Evolutionary conservation across 2,329 filamentous ascomycete genomes (phyloP), one percentile per base, ranked within the genome.

Genomic region (Thielaviopsis populi): DNA sequence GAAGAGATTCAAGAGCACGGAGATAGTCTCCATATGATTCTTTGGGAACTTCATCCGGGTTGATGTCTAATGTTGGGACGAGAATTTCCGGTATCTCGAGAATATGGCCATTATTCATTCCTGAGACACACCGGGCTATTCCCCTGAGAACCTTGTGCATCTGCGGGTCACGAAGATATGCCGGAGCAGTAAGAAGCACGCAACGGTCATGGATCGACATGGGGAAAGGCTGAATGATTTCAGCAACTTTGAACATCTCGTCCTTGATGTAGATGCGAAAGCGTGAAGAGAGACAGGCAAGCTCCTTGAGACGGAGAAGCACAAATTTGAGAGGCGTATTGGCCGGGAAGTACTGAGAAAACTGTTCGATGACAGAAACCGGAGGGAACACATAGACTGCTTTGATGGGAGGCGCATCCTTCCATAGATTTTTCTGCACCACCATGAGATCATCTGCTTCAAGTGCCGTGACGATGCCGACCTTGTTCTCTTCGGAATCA

Each of bases 291-390:
- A 88, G 75, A 33, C 79, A 76, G 1, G 83, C 81, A 8, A 92
- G 79, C 64, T 90, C 85, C 67, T 87, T 79, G 59, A 97, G 77
- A 1, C 88, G 87, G 67, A 85, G 78, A 64, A 97, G 74, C 66
- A 97, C 84, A 70, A 91, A 96, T 67, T 85, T 87, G 68, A 97
- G 87, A 0, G 91, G 89, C 0, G 89, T 91, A 5, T 82, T 80
- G 0, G 84, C 81, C 0, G 91, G 89, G 69, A 96, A 96, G 71
- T 92, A 94, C 2, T 82, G 80, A 1, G 88, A 81, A 71, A 97
- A 94, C 7, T 83, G 81, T 70, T 94, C 83, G 41, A 96, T 77
- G 2, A 90, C 79, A 30, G 79, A 73, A 1, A 83, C 78, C 0
- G 91, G 88, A 3, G 92, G 89, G 59, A 86, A 79, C 43, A 97